These are phyloP conservation scores for Terana coerulea DNA, from an alignment of 768 basidiomycete species.

Conservation along the genomic window DNA sequence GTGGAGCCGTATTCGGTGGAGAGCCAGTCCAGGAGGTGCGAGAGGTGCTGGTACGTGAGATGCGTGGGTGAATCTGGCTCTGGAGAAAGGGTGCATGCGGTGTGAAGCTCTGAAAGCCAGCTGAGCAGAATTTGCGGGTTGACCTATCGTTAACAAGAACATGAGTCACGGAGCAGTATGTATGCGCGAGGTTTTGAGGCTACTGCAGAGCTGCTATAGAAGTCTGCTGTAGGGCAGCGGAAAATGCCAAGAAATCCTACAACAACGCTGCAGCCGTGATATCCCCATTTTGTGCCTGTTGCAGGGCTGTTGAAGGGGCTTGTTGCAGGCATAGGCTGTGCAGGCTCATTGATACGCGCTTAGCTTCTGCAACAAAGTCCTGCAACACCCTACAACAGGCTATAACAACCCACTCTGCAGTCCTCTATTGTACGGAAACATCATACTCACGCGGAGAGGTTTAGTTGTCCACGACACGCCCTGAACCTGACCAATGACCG, in stretches of 20 bases:
- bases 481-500: conserved; percentile 53
- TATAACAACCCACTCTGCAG: neutral
- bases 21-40: conserved; percentile 47
- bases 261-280: too few species aligned
- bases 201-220: too few species aligned
- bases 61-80: conserved; percentile 34
- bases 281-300: too few species aligned
- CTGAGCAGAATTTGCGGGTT: conserved; percentile 56
- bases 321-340: too few species aligned
- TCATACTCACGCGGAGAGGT: conserved; percentile 44
- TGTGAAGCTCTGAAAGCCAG: conserved; percentile 43
- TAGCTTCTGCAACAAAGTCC: too few species aligned
- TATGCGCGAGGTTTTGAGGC: too few species aligned
- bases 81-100: conserved; percentile 37
- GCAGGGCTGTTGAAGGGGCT: too few species aligned
- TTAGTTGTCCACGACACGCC: conserved; percentile 61
- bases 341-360: too few species aligned
- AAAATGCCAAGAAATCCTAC: too few species aligned
- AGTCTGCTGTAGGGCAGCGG: too few species aligned
- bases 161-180: too few species aligned
- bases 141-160: conserved; percentile 30
- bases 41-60: conserved; percentile 43
- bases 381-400: neutral
- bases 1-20: conserved; percentile 47
- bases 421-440: too few species aligned